Percentiles rank a stretch among this genome's conserved stretches.
Conservation (phyloP, 108 stramenopile genomes). For the Nitzschia sp. region DNA sequence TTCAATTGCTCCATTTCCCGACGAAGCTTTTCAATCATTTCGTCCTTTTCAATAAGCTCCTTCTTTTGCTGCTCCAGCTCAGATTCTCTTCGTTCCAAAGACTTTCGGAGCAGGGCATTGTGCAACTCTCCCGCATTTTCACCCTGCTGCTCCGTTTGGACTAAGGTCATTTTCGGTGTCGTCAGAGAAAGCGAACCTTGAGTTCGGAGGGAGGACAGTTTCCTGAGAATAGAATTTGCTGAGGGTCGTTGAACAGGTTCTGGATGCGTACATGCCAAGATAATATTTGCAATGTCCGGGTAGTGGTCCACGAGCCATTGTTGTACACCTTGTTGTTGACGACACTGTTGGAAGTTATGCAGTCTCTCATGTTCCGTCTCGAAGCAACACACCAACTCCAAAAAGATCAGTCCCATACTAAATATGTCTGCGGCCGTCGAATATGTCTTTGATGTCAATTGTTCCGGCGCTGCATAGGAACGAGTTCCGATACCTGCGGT, state of each 20-base stretch:
- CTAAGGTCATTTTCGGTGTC: not conserved
- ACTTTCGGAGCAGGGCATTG: conserved; percentile 7
- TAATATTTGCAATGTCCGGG: conserved; percentile 55
- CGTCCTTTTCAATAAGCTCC: conserved; percentile 39
- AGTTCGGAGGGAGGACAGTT: not conserved
- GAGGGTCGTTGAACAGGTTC: conserved; percentile 59
- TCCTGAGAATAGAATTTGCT: conserved; percentile 29
- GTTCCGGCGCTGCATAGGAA: conserved; percentile 94
- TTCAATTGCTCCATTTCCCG: conserved; percentile 30
- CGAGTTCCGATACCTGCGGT: conserved; percentile 94
- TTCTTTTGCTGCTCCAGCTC: conserved; percentile 12
- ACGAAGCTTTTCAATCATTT: conserved; percentile 31
- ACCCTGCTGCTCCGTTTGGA: not conserved
- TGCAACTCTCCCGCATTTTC: conserved; percentile 10
- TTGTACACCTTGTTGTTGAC: conserved; percentile 49
- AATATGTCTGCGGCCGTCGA: conserved; percentile 90
- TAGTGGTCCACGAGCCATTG: conserved; percentile 43
- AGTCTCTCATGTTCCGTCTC: conserved; percentile 87
- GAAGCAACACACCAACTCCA: conserved; percentile 91
- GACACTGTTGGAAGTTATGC: conserved; percentile 68
- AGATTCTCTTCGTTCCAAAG: conserved; percentile 4
- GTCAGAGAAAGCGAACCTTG: not conserved
- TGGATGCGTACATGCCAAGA: conserved; percentile 64
- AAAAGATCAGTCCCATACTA: conserved; percentile 90
- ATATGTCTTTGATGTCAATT: conserved; percentile 72